Base-by-base conservation (phyloP, 306 rosid genomes). In the Medicago lupulina region DNA sequence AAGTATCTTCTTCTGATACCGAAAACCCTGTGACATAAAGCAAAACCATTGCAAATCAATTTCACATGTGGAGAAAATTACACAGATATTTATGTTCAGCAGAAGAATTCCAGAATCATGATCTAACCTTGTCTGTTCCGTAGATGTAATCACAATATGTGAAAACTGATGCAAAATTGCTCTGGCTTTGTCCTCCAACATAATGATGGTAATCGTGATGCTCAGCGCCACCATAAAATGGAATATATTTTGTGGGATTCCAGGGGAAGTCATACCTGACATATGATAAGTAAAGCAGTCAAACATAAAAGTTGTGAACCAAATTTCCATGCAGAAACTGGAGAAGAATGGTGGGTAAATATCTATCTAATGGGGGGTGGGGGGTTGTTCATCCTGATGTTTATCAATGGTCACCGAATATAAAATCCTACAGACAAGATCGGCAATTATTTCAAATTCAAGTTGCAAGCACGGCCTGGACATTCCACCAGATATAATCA, bases 201-300 rank as follows among this genome's bases (percentile, higher is more conserved):
- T 90, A 95, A 82, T 92, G 97, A 85, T 95, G 97, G 85, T 92
- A 95, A 85, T 95, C 97, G 64, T 95, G 97, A 83, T 95, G 74
- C 72, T 95, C 99, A 57, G 99, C 89, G 13, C 99, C 99, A 40
- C 93, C 99, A 59, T 95, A 95, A 82, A 95, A 90, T 41, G 99
- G 99, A 79, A 95, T 90, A 47, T 77, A 88, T 79, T 90, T 92
- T 9, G 97, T 89, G 70, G 79, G 84, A 79, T 79, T 89, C 99
- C 97, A 92, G 13, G 97, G 97, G 70, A 95, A 86, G 75, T 95
- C 97, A 71, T 95, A 95, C 88, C 97, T 95, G 81, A 58, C 38
- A 53, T 57, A 73, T 58, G 59, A 82, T 25, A 59, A 39, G 76
- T 53, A 68, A 25, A 21, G 41, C 63, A 43, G 77, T 38, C 63